A percentile compares a stretch with the other conserved stretches of the same genome.
These are phyloP conservation scores for Kalanchoe fedtschenkoi DNA, from an alignment of 164 flowering plant genomes.

Conservation along the genomic window DNA sequence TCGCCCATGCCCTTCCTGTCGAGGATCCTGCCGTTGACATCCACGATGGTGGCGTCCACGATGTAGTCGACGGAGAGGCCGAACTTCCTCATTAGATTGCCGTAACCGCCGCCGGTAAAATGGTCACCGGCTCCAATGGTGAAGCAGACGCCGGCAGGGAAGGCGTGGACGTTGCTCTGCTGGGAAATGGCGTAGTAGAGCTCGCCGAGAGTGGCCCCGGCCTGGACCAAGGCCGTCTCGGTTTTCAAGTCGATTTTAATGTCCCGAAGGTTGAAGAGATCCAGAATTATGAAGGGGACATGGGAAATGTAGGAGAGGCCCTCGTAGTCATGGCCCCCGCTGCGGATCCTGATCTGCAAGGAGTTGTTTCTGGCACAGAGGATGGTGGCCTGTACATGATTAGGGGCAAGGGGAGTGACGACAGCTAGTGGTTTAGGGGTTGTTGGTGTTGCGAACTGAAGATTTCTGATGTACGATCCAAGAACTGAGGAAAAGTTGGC, in stretches of 20 bases:
- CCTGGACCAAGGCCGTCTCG: not conserved
- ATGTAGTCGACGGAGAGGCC: constrained; percentile 15
- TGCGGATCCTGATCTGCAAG: constrained; percentile 9
- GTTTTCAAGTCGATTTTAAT: not conserved
- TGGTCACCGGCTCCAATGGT: constrained; percentile 17
- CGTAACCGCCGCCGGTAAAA: constrained; percentile 18
- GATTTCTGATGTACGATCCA: not conserved
- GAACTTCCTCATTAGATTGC: constrained; percentile 14
- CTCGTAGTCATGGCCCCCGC: constrained; percentile 12
- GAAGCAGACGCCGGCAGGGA: constrained; percentile 17
- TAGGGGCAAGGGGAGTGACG: not conserved
- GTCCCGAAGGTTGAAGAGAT: constrained; percentile 2
- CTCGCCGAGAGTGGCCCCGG: constrained; percentile 9
- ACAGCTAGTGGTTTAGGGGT: constrained; percentile 6
- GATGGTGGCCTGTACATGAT: constrained; percentile 1
- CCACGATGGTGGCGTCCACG: constrained; percentile 16
- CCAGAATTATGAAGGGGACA: constrained; percentile 6
- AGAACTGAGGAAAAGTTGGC: not conserved
- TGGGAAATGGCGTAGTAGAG: constrained; percentile 15
- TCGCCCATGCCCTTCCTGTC: constrained; percentile 19
- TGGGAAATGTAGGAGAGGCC: constrained; percentile 7
- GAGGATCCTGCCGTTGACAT: constrained; percentile 12
- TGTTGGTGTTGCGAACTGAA: not conserved
- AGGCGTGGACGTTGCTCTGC: constrained; percentile 14
- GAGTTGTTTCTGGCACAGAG: not conserved